Evolutionary conservation across 192 early-diverging fungal genomes (phyloP).

Genomic region (Gonapodya prolifera): DNA sequence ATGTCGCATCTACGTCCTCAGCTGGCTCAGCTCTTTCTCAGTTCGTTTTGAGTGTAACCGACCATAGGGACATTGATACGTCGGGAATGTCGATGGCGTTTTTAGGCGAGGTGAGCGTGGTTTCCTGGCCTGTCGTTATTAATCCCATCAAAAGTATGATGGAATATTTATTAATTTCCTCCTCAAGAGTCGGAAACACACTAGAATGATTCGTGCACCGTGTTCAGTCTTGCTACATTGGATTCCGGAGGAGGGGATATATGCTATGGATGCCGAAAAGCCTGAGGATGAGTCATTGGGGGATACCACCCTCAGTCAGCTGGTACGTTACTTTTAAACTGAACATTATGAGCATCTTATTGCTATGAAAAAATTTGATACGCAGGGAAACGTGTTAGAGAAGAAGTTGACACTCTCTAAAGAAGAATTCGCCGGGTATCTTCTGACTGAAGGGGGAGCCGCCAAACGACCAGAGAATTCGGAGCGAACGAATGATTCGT

Average conservation of each 20-base stretch:
- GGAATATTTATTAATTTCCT: not conserved
- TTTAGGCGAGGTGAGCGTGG: slow-evolving; percentile 32
- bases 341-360: not conserved
- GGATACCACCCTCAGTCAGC: slow-evolving; percentile 55
- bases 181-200: slow-evolving; percentile 14
- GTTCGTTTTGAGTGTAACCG: slow-evolving; percentile 59
- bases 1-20: slow-evolving; percentile 82
- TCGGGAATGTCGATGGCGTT: slow-evolving; percentile 48
- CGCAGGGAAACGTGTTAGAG: slow-evolving; percentile 75
- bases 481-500: slow-evolving; percentile 4
- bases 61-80: slow-evolving; percentile 44
- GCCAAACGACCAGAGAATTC: slow-evolving; percentile 14
- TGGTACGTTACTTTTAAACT: slow-evolving; percentile 28
- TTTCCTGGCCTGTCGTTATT: not conserved
- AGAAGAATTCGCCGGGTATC: slow-evolving; percentile 52
- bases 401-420: slow-evolving; percentile 61
- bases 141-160: not conserved
- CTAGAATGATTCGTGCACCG: slow-evolving; percentile 49
- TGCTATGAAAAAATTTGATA: not conserved
- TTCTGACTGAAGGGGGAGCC: slow-evolving; percentile 35
- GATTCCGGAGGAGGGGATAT: slow-evolving; percentile 41
- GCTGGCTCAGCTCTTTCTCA: slow-evolving; percentile 64
- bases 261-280: slow-evolving; percentile 79
- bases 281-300: slow-evolving; percentile 35
- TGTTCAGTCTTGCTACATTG: slow-evolving; percentile 58